Evolutionary conservation across 2,329 filamentous ascomycete species (phyloP).

Genomic region (Lachnellula subtilissima): DNA sequence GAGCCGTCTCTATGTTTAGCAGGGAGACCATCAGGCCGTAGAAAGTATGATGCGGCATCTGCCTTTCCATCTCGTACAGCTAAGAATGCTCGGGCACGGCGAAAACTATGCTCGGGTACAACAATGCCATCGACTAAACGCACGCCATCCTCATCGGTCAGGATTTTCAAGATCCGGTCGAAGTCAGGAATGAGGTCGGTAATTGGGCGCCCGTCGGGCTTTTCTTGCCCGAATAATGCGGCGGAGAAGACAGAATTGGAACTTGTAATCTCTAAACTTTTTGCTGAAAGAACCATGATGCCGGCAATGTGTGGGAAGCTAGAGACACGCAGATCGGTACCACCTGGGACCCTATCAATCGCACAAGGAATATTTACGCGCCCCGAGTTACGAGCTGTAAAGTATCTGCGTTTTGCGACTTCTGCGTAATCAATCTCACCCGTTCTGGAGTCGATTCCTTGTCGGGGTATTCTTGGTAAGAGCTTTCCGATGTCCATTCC

Average conservation of each 20-base stretch:
- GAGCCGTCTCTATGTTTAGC: conserved; percentile 87
- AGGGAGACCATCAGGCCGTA: conserved; percentile 77
- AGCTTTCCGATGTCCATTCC: conserved; percentile 74
- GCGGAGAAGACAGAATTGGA: conserved; percentile 94
- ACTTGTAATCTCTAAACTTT: conserved; percentile 74
- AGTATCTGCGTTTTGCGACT: conserved; percentile 68
- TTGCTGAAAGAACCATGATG: conserved; percentile 85
- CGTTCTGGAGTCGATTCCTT: conserved; percentile 63
- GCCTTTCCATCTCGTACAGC: conserved; percentile 77
- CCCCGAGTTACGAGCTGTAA: conserved; percentile 75
- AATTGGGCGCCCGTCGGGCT: conserved; percentile 74
- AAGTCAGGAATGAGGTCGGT: conserved; percentile 81
- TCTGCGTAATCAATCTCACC: conserved; percentile 75
- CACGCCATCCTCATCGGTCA: conserved; percentile 83
- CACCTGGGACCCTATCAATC: conserved; percentile 65
- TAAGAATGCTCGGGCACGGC: conserved; percentile 78
- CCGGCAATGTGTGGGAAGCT: conserved; percentile 97
- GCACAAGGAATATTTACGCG: conserved; percentile 80
- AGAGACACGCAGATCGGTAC: conserved; percentile 74
- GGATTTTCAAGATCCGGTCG: conserved; percentile 72
- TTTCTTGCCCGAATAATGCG: conserved; percentile 83
- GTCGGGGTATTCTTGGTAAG: conserved; percentile 75
- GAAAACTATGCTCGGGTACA: conserved; percentile 92
- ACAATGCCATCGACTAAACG: conserved; percentile 89
- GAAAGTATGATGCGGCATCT: conserved; percentile 73